Base-by-base conservation (phyloP, 228 moss, liverwort and hornwort species). In the Sphagnum magellanicum region DNA sequence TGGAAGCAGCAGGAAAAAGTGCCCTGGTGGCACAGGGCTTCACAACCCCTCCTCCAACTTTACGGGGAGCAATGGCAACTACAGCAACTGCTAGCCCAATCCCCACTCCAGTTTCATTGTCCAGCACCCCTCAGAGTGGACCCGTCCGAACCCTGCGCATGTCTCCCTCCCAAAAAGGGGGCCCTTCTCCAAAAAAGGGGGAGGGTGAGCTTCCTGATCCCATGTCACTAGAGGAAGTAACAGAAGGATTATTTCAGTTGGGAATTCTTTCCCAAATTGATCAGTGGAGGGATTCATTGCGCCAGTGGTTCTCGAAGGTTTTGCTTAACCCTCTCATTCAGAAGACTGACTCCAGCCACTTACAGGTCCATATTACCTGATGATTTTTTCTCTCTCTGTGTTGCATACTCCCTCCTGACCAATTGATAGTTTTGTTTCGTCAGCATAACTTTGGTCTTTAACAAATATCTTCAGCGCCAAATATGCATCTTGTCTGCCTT, bases 301-400 rank as follows among this genome's bases (percentile, higher is more conserved):
- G 94, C 61, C 98, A 98, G 73, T 94, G 94, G 94, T 89, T 98
- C 65, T 92, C 98, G 69, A 86, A 89, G 57, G 74, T 89, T 73
- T 70, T 98, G 65, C 79, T 98, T 53, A 81, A 74, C 72, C 98
- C 98, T 51, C 90, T 98, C 57, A 92, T 90, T 50, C 74, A 64
- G 46, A 98, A 98, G 75, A 87, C 94, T 49, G 90, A 94, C 70
- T 75, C 86, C 68, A 94, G 94, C 77, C 94, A 94, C 75, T 70
- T 90, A 16, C 98, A 98, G 98, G 98, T 98, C 14, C 32, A 32
- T 11, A 16, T 63, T 32, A 32, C 32, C 32, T 32, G 32, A 32
- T 32, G 32, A 32, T 32, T 2, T 32, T 32, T 32, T 3, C 32
- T 32, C 32, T 32, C 32, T 32, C 3, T 32, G 3, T 32, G 32